A percentile compares a stretch with the other conserved stretches of the same genome.
phyloP scores from a whole-genome alignment of 768 basidiomycete genomes.

The Tephrocybe sp. region DNA sequence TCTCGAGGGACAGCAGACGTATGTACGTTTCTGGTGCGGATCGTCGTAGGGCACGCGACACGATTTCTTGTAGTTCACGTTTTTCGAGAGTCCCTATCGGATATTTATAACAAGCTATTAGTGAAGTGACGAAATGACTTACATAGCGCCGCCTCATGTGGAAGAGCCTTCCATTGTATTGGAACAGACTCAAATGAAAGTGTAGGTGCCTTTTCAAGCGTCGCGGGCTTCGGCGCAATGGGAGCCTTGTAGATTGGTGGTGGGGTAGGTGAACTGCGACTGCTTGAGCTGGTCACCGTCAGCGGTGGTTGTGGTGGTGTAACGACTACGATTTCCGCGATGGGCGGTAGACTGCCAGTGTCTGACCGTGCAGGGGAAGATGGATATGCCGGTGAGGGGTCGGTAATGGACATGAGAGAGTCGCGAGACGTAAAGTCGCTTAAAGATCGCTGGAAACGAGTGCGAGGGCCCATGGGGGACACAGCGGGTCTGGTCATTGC shows the following conservation, averaged over 20 bases:
- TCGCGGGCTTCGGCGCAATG: conserved; percentile 24
- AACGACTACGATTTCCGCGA: conserved; percentile 11
- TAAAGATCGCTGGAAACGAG: conserved; percentile 12
- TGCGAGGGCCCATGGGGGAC: conserved; percentile 23
- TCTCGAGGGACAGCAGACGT: conserved; percentile 63
- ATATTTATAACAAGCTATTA: conserved; percentile 1
- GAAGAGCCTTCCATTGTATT: conserved; percentile 67
- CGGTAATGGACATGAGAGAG: conserved; percentile 14
- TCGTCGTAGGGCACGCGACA: conserved; percentile 67
- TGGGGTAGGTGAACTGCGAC: conserved; percentile 3
- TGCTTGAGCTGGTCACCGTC: background rate
- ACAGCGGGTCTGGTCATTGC: conserved; percentile 16
- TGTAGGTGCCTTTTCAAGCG: conserved; percentile 47
- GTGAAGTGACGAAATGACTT: conserved; percentile 19
- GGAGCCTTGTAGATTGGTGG: conserved; percentile 11
- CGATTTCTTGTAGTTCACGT: conserved; percentile 65
- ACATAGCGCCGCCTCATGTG: conserved; percentile 68
- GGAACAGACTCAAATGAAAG: conserved; percentile 57
- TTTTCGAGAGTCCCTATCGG: conserved; percentile 57
- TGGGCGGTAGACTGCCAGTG: conserved; percentile 11
- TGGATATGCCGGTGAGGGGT: conserved; percentile 17
- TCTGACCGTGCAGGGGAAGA: conserved; percentile 14
- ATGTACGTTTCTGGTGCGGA: conserved; percentile 71
- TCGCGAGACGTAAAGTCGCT: conserved; percentile 13
- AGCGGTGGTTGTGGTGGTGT: conserved; percentile 4